Evolutionary conservation across 2,329 filamentous ascomycete species (phyloP), one percentile per base, ranked within the genome.

Genomic region (Fusarium xyrophilum): DNA sequence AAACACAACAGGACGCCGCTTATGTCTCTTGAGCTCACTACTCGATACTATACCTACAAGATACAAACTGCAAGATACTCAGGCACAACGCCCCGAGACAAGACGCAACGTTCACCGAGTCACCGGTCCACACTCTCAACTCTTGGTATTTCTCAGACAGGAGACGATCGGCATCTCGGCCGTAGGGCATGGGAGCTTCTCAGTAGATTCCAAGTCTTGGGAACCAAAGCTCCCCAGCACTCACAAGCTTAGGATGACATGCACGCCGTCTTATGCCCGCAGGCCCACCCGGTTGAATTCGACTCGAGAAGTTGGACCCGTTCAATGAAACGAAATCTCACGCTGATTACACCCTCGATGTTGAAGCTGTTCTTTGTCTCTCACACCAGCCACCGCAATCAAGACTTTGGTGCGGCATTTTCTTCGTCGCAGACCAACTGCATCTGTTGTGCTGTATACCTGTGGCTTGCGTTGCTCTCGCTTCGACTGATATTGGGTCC

Each of bases 111-210:
- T 56, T 59, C 66, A 60, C 56, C 53, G 58, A 65, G 65, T 71
- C 63, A 70, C 67, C 57, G 60, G 63, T 65, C 55, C 60, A 65
- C 66, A 44, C 42, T 36, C 15, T 43, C 36, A 43, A 62, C 47
- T 65, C 53, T 60, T 70, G 55, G 64, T 56, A 56, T 44, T 36
- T 32, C 69, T 63, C 27, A 70, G 53, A 56, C 48, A 51, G 67
- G 69, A 38, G 38, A 71, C 55, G 69, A 71, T 71, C 69, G 60
- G 58, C 69, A 66, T 55, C 43, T 67, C 38, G 32, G 40, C 53
- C 56, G 42, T n/a, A 28, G 36, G 46, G 57, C 42, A 23, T 9
- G 33, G 57, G 38, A 56, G 47, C 52, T 55, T 56, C 53, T 47
- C 46, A 51, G 51, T 36, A 32, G 58, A 48, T 42, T 36, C 46